These are phyloP conservation scores for Blechomonas ayalai DNA, from an alignment of 208 protist species.

Conservation along the genomic window DNA sequence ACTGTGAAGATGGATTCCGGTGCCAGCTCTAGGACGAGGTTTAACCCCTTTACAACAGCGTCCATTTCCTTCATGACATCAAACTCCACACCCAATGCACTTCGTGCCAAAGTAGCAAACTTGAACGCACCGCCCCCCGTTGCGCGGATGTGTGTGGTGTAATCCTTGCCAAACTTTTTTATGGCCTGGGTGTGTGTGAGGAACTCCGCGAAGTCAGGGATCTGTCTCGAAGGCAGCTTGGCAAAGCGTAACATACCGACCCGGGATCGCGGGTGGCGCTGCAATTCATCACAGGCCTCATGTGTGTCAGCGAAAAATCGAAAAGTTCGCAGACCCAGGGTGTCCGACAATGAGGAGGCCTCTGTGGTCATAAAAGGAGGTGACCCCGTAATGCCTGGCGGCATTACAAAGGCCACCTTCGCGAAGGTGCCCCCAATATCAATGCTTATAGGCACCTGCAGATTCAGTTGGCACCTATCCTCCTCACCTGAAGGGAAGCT, in stretches of 20 bases:
- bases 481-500: not conserved
- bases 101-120: slow-evolving; percentile 49
- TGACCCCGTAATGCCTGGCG: slow-evolving; percentile 31
- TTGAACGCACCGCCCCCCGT: slow-evolving; percentile 90
- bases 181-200: slow-evolving; percentile 21
- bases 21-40: slow-evolving; percentile 58
- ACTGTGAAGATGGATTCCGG: slow-evolving; percentile 84
- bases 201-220: slow-evolving; percentile 70
- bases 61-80: slow-evolving; percentile 88
- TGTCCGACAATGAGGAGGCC: slow-evolving; percentile 69
- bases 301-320: slow-evolving; percentile 39
- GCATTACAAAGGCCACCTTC: slow-evolving; percentile 81
- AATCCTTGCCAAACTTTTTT: slow-evolving; percentile 32
- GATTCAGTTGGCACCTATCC: slow-evolving; percentile 3
- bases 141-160: slow-evolving; percentile 43
- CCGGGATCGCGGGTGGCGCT: slow-evolving; percentile 14
- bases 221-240: slow-evolving; percentile 72
- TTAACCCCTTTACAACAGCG: slow-evolving; percentile 83
- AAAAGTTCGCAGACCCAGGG: slow-evolving; percentile 46
- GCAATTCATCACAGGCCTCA: slow-evolving; percentile 30
- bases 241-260: slow-evolving; percentile 77
- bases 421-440: slow-evolving; percentile 90
- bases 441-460: slow-evolving; percentile 65
- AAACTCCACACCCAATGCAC: slow-evolving; percentile 47
- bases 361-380: slow-evolving; percentile 45